Conservation (phyloP, 2,329 filamentous ascomycete genomes). For the Chrysoporthe deuterocubensis region DNA sequence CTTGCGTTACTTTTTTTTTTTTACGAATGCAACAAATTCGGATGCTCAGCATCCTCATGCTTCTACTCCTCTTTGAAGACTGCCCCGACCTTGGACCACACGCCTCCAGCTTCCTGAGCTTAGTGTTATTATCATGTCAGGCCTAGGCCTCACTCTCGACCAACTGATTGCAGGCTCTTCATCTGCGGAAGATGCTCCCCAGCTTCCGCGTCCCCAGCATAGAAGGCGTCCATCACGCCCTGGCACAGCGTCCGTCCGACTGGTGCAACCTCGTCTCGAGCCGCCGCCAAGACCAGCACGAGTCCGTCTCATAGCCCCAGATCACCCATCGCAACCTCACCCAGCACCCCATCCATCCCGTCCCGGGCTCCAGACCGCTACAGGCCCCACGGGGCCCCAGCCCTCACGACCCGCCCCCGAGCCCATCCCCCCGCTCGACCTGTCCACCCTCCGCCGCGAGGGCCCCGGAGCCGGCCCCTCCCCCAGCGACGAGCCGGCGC, state of each 20-base stretch:
- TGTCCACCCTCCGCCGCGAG: too few species aligned
- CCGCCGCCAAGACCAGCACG: neutral
- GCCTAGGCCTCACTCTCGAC: neutral
- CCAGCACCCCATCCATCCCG: too few species aligned
- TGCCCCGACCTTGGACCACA: neutral
- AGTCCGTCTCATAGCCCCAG: too few species aligned
- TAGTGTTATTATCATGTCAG: neutral
- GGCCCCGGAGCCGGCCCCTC: too few species aligned
- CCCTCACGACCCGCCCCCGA: too few species aligned
- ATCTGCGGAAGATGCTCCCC: neutral
- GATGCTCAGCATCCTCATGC: neutral
- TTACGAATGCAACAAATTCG: slow-evolving; percentile 8
- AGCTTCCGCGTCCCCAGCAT: too few species aligned
- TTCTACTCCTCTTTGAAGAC: neutral
- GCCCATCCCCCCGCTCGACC: too few species aligned
- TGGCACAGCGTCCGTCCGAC: neutral
- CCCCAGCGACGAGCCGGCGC: too few species aligned
- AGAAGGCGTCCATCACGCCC: neutral
- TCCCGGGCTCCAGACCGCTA: too few species aligned
- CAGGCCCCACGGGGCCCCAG: too few species aligned
- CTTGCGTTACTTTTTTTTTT: too few species aligned
- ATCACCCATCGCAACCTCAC: too few species aligned
- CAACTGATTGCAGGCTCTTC: neutral
- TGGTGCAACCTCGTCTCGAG: neutral
- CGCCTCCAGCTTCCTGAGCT: neutral